Evolutionary conservation across 768 basidiomycete genomes (phyloP).

Genomic region (Trichaptum fuscoviolaceum): DNA sequence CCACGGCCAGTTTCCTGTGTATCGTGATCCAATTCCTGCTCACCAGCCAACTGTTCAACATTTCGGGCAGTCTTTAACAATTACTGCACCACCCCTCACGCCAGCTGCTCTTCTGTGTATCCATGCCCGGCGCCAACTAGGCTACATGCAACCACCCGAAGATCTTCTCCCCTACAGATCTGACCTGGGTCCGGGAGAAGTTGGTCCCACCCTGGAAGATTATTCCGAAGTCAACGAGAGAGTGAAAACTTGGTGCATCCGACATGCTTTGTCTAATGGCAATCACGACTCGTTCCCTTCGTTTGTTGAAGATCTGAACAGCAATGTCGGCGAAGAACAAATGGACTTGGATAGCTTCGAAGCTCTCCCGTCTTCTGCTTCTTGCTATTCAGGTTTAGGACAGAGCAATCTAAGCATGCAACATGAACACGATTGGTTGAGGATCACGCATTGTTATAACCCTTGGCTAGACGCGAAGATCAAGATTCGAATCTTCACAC

Average conservation of each 20-base stretch:
- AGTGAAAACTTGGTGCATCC: neutral
- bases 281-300: neutral
- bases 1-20: neutral
- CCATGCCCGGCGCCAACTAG: slow-evolving; percentile 19
- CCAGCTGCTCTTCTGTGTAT: slow-evolving; percentile 35
- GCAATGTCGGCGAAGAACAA: neutral
- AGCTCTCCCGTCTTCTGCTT: neutral
- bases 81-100: slow-evolving; percentile 37
- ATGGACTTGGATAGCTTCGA: neutral
- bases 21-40: neutral
- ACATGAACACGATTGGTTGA: slow-evolving; percentile 2
- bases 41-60: slow-evolving; percentile 23
- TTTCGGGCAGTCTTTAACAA: slow-evolving; percentile 34
- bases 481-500: neutral
- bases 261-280: neutral
- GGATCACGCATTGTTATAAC: neutral
- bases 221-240: neutral
- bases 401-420: neutral
- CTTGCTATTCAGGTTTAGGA: slow-evolving; percentile 3
- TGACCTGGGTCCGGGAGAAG: neutral
- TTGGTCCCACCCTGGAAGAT: neutral
- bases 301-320: neutral
- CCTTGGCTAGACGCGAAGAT: slow-evolving; percentile 5
- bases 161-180: neutral
- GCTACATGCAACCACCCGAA: neutral